phyloP scores from a whole-genome alignment of 306 rosid genomes.

The Vigna unguiculata region DNA sequence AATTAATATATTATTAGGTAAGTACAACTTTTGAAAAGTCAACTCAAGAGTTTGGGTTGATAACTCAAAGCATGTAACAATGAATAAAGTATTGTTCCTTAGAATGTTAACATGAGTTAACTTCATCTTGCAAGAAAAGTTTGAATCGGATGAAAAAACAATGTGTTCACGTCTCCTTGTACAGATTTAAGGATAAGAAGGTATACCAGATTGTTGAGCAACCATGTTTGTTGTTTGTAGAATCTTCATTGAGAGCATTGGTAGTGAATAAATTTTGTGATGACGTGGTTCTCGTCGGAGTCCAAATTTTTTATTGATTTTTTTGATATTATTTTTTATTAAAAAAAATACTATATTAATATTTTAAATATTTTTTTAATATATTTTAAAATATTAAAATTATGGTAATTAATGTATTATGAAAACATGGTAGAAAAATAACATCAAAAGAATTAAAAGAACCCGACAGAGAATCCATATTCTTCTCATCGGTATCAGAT shows the following conservation, averaged over 20 bases:
- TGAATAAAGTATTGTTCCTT: slow-evolving; percentile 26
- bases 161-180: slow-evolving; percentile 43
- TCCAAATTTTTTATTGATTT: no score
- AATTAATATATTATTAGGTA: background rate
- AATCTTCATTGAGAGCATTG: background rate
- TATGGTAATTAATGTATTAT: no score
- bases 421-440: no score
- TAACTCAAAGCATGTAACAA: slow-evolving; percentile 16
- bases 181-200: slow-evolving; percentile 62
- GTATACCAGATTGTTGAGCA: slow-evolving; percentile 5
- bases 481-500: no score
- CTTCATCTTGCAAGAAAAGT: slow-evolving; percentile 25
- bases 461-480: no score
- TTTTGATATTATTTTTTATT: no score
- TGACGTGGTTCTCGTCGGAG: no score
- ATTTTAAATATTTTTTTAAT: no score
- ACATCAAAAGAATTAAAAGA: no score
- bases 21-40: slow-evolving; percentile 30
- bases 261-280: no score
- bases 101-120: slow-evolving; percentile 11
- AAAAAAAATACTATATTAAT: no score
- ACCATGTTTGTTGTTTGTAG: slow-evolving; percentile 35
- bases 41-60: slow-evolving; percentile 8
- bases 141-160: slow-evolving; percentile 39
- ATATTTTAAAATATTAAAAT: no score